Evolutionary conservation across 352 stramenopile species (phyloP), one percentile per base, ranked within the genome.

Genomic region (Pythium volutum): DNA sequence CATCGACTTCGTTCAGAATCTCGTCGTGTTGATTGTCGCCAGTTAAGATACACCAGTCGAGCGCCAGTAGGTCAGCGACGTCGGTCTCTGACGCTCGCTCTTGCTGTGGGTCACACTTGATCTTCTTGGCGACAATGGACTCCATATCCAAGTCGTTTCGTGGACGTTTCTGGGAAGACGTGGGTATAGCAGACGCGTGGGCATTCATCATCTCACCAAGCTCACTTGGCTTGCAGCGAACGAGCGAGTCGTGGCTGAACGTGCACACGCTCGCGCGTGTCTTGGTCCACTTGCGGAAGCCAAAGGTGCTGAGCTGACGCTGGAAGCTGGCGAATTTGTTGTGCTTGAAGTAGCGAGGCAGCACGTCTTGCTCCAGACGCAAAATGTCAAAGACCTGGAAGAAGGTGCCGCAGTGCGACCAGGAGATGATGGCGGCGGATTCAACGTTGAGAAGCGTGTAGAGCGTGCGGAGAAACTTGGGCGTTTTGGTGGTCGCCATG

Each of bases 331-430:
- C 81, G 66, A 91, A 86, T 57, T 91, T 94, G 62, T 72, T 79
- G 67, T 95, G 87, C 57, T 87, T 88, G 63, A 96, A 95, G 60
- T 95, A 95, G 41, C 81, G 81, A 8, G 89, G 88, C 46, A 96
- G 71, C 47, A 96, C 73, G 16, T 74, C 38, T 25, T 74, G 22
- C 64, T 77, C 79, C 64, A 95, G 84, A 20, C 53, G 58, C n/a
- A 75, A 76, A 61, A 86, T 77, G 63, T 94, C 74, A 55, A 81
- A 77, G 67, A 97, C 91, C 50, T 90, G 72, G 38, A 97, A 96
- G 11, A 81, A 79, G 64, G 87, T 41, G 66, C 80, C 80, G 49
- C 81, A 55, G 42, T 59, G 48, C 15, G 74, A 78, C 77, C 77
- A 87, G 31, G 67, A 61, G n/a, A 86, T 48, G 25, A 86, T 54